phyloP scores from a whole-genome alignment of 192 early-diverging fungal genomes.

The Gorgonomyces haynaldii region DNA sequence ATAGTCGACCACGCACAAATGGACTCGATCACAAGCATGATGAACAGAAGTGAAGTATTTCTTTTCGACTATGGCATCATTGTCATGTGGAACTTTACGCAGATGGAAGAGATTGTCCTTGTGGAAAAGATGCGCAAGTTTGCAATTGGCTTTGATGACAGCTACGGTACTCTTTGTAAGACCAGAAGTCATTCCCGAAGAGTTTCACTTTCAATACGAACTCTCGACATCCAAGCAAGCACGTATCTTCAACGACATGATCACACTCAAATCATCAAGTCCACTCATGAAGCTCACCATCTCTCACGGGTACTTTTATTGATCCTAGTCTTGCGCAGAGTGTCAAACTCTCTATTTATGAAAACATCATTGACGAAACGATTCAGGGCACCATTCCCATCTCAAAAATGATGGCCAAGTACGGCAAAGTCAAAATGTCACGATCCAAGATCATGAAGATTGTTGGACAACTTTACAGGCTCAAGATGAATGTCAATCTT shows the following conservation, averaged over 20 bases:
- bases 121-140: slow-evolving; percentile 39
- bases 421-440: slow-evolving; percentile 18
- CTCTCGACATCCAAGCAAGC: slow-evolving; percentile 40
- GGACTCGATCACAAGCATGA: not conserved
- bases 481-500: slow-evolving; percentile 82
- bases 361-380: slow-evolving; percentile 83
- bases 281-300: slow-evolving; percentile 88
- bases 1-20: too few species aligned
- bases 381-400: slow-evolving; percentile 38
- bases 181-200: slow-evolving; percentile 57
- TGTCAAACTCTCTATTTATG: slow-evolving; percentile 87
- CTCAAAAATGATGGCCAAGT: slow-evolving; percentile 10
- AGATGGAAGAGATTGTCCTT: slow-evolving; percentile 25
- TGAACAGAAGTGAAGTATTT: slow-evolving; percentile 32
- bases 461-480: slow-evolving; percentile 57
- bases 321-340: slow-evolving; percentile 93
- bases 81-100: slow-evolving; percentile 41
- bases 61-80: slow-evolving; percentile 42
- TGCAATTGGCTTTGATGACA: slow-evolving; percentile 4
- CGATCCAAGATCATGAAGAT: slow-evolving; percentile 33
- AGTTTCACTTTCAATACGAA: slow-evolving; percentile 76
- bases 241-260: slow-evolving; percentile 78
- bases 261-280: slow-evolving; percentile 54
- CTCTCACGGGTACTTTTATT: slow-evolving; percentile 87
- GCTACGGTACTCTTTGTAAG: slow-evolving; percentile 3